Evolutionary conservation across 129 eudicot genomes (phyloP), one percentile per base, ranked within the genome.

Genomic region (Scalesia atractyloides): DNA sequence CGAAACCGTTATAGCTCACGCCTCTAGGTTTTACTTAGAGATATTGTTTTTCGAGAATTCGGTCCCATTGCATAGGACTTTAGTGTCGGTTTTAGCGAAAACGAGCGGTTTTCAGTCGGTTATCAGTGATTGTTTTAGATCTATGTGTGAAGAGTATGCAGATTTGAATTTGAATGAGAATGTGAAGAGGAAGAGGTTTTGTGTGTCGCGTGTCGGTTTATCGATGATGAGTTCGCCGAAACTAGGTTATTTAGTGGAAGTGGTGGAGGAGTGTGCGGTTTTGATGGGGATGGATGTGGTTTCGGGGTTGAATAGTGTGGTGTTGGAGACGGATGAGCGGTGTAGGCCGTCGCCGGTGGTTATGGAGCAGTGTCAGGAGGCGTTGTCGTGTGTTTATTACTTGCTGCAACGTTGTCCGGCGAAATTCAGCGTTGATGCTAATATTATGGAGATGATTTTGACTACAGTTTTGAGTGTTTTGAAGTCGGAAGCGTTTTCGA

Each of bases 361-460:
- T 16, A 91, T 91, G 99, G 99, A 95, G 54, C 97, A 95, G 47
- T 95, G 99, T 46, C 99, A 95, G 68, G 99, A 95, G 62, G 97
- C 91, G 19, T 84, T 95, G 58, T 95, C 99, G n/a, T 91, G 97
- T 61, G 53, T 86, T 68, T 95, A 95, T 78, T 95, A 95, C 84
- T 85, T 95, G 90, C 87, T 95, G 48, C 99, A 95, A 53, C 82
- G 97, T 7, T 95, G 88, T 51, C 99, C 99, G 0, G 41, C 50
- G 41, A 88, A 80, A 78, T 95, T 95, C 58, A 6, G 17, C 13
- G 24, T 52, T 48, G 74, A 68, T 68, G 17, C 48, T 15, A 39
- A 69, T 72, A 83, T 86, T 33, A 67, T 86, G 80, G 91, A 83
- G 81, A 83, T 72, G 89, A 77, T 84, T 73, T 68, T 95, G 60